A percentile compares a stretch with the other conserved stretches of the same genome.
Conservation (phyloP, 2,329 filamentous ascomycete genomes). For the Dactylellina parvicollis region DNA sequence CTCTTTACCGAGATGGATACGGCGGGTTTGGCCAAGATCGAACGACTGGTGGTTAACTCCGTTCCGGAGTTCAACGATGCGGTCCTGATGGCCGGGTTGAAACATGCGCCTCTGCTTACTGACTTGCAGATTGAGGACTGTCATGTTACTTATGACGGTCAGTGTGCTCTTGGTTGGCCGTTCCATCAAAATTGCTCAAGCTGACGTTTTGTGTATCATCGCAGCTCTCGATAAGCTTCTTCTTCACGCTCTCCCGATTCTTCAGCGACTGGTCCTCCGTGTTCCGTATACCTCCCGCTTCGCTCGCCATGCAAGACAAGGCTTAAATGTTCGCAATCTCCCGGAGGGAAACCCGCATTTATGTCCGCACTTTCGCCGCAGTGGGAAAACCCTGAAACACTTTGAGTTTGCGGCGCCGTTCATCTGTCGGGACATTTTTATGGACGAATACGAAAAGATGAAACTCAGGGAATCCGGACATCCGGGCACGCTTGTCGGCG, state of each 20-base stretch:
- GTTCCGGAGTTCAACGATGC: constrained; percentile 57
- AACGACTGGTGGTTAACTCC: constrained; percentile 54
- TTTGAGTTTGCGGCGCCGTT: constrained; percentile 55
- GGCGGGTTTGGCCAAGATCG: constrained; percentile 54
- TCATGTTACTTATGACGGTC: constrained; percentile 55
- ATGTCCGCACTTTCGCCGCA: constrained; percentile 55
- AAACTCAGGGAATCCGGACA: constrained; percentile 56
- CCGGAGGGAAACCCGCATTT: constrained; percentile 54
- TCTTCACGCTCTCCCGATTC: constrained; percentile 52
- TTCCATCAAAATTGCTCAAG: not conserved
- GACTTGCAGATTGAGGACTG: constrained; percentile 55
- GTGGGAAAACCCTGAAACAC: constrained; percentile 55
- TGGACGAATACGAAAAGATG: constrained; percentile 54
- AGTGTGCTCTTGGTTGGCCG: not conserved
- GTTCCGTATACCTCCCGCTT: constrained; percentile 53
- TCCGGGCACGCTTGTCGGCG: constrained; percentile 50
- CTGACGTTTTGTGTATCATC: not conserved
- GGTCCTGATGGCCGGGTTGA: constrained; percentile 56
- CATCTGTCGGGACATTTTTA: constrained; percentile 56
- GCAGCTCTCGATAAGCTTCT: constrained; percentile 44
- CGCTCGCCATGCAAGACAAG: constrained; percentile 53
- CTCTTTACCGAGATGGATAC: constrained; percentile 54
- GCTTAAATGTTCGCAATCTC: constrained; percentile 42
- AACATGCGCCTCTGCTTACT: constrained; percentile 54
- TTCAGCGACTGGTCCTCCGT: constrained; percentile 55